A percentile compares a stretch with the other conserved stretches of the same genome.
phyloP scores from a whole-genome alignment of 2,329 filamentous ascomycete species.

The Pseudogymnoascus sp. region DNA sequence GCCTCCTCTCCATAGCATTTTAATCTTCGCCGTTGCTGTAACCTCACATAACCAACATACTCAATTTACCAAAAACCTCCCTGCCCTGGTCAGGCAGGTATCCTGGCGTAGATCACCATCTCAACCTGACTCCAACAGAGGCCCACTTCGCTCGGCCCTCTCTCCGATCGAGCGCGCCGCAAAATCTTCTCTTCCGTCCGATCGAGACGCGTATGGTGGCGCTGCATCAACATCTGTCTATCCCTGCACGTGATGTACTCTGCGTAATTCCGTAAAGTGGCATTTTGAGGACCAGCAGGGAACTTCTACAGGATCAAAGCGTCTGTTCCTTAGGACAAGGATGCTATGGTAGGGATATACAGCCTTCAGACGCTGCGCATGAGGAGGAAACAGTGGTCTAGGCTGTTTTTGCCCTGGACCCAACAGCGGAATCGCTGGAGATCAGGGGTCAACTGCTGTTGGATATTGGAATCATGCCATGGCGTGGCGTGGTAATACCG shows the following conservation, averaged over 20 bases:
- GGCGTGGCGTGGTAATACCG: constrained; percentile 1
- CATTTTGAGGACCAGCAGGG: neutral
- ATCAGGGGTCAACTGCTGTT: neutral
- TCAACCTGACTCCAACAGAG: neutral
- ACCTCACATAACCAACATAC: neutral
- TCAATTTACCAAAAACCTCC: neutral
- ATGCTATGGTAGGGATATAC: neutral
- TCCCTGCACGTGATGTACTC: neutral
- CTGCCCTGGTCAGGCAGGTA: neutral
- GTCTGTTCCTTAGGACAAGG: neutral
- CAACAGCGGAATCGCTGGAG: neutral
- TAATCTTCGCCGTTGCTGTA: neutral
- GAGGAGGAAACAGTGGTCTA: neutral
- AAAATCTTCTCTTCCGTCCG: neutral
- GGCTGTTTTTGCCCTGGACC: neutral
- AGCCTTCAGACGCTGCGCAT: neutral
- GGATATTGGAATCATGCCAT: constrained; percentile 5
- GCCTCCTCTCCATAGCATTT: neutral
- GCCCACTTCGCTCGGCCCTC: constrained; percentile 4
- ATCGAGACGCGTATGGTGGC: neutral
- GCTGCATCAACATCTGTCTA: neutral
- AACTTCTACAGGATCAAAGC: neutral
- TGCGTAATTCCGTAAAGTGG: neutral
- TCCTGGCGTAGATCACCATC: neutral
- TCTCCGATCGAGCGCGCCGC: neutral